A percentile compares a stretch with the other conserved stretches of the same genome.
phyloP scores from a whole-genome alignment of 768 basidiomycete genomes.

The Melanogaster broomeanus region DNA sequence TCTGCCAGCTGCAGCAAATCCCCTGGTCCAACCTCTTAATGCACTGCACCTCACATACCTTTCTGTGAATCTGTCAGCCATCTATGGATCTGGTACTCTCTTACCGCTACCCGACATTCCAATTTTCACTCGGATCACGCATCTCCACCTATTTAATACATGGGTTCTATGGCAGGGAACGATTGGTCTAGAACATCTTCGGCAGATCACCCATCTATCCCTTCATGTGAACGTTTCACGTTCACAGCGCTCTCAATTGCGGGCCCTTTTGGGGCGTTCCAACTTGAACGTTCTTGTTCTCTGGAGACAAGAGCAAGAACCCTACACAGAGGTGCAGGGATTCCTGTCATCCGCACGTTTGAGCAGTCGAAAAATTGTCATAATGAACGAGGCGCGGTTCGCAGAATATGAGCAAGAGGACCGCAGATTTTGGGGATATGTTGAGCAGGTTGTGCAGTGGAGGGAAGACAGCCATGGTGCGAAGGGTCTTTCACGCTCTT shows the following conservation, averaged over 20 bases:
- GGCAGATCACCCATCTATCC: background rate
- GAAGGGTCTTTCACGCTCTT: too few relatives aligned
- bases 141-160: background rate
- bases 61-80: background rate
- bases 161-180: background rate
- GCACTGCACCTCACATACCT: background rate
- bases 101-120: background rate
- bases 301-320: background rate
- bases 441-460: background rate
- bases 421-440: background rate
- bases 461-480: background rate
- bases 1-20: background rate
- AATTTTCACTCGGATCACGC: background rate
- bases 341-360: background rate
- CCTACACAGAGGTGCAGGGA: background rate
- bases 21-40: background rate
- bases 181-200: background rate
- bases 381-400: background rate
- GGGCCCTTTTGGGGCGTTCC: background rate
- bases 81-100: background rate
- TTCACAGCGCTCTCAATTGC: background rate
- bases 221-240: background rate
- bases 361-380: background rate
- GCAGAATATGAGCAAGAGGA: background rate
- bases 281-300: background rate